Conservation (phyloP, 768 basidiomycete genomes). For the Amyloporia xantha region DNA sequence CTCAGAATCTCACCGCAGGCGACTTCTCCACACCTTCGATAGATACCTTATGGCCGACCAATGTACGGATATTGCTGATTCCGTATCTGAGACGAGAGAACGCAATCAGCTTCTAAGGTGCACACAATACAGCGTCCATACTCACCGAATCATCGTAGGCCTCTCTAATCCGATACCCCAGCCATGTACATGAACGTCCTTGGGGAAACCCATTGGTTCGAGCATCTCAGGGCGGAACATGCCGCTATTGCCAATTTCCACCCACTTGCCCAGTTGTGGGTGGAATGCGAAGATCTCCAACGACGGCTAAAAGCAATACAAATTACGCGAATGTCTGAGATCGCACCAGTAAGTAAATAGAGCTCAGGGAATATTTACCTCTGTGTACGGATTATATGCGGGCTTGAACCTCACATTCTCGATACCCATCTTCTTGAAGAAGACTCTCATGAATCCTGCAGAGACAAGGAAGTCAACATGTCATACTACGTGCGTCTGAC, state of each 20-base stretch:
- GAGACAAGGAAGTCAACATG: background rate
- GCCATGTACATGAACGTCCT: constrained; percentile 92
- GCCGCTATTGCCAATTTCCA: constrained; percentile 97
- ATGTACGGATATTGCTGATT: constrained; percentile 92
- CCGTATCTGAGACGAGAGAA: constrained; percentile 61
- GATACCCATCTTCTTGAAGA: constrained; percentile 98
- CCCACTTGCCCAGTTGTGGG: constrained; percentile 88
- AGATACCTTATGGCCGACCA: constrained; percentile 96
- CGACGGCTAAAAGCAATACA: constrained; percentile 54
- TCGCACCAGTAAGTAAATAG: too few species aligned
- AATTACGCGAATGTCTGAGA: background rate
- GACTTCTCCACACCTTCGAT: constrained; percentile 85
- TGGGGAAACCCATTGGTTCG: constrained; percentile 97
- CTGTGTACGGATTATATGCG: constrained; percentile 97
- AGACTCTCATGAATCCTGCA: constrained; percentile 91
- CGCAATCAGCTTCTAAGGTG: background rate
- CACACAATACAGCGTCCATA: constrained; percentile 4
- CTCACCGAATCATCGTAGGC: constrained; percentile 97
- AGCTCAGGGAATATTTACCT: constrained; percentile 38
- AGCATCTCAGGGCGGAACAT: constrained; percentile 99
- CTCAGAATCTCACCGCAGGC: constrained; percentile 83
- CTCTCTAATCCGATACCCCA: constrained; percentile 95
- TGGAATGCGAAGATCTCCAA: constrained; percentile 99
- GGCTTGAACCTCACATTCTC: constrained; percentile 94
- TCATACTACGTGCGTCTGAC: background rate